Evolutionary conservation across 2,329 filamentous ascomycete genomes (phyloP), one percentile per base, ranked within the genome.

Genomic region (Dactylonectria estremocensis): DNA sequence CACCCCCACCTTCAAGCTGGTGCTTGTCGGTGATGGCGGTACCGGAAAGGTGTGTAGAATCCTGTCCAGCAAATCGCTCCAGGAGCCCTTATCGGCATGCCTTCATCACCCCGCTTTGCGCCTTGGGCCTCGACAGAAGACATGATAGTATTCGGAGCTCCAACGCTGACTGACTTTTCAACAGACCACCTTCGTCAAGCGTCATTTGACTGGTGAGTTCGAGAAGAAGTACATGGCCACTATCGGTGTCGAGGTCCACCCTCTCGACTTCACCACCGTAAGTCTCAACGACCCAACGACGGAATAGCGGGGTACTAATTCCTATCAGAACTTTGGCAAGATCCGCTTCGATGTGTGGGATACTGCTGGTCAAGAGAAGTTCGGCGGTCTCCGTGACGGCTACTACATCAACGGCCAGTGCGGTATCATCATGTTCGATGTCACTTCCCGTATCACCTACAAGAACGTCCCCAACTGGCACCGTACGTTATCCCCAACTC

Each of bases 161-260:
- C 59, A 50, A 59, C 65, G 56, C 74, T 75, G 68, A 71, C 72
- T 72, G 63, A 69, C 56, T 48, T 33, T 16, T 49, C 58, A 54
- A 67, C 81, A 99, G 96, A 99, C 96, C 83, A 99, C 96, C 83
- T 99, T 99, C 86, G 96, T 99, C 90, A 99, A 99, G 93, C 96
- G 96, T 82, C 96, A 99, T 88, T 91, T 98, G 91, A 99, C 96
- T 82, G n/a, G n/a, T n/a, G n/a, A n/a, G n/a, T n/a, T n/a, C n/a
- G n/a, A n/a, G n/a, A n/a, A n/a, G n/a, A n/a, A n/a, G n/a, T n/a
- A n/a, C n/a, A n/a, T n/a, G n/a, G n/a, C n/a, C n/a, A n/a, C n/a
- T n/a, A n/a, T n/a, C n/a, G n/a, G n/a, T n/a, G n/a, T n/a, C n/a
- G n/a, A n/a, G n/a, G n/a, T n/a, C n/a, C n/a, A n/a, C n/a, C 96